Evolutionary conservation across 192 early-diverging fungal genomes (phyloP), one percentile per base, ranked within the genome.

Genomic region (Haplosporangium gracile): DNA sequence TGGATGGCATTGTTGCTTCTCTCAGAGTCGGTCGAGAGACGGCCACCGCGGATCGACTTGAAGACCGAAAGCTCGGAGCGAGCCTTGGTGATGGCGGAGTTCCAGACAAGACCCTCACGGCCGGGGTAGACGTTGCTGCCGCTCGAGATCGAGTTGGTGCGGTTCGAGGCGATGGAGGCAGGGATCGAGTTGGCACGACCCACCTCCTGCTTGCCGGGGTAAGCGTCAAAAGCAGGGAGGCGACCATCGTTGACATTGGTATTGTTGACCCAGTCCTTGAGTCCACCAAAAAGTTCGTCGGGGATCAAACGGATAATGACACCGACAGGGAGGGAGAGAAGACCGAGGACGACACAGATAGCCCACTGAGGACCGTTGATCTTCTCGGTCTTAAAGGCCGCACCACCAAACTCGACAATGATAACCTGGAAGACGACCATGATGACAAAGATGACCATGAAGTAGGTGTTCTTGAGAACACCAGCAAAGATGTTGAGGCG

Each of bases 351-450:
- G 45, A 99, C 82, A 38, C 94, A 97, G 69, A 98, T 93, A 7
- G 88, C 92, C 98, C 98, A 99, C 69, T 95, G 94, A 34, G 85
- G 86, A 34, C 89, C 95, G 68, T 85, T 78, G 20, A 98, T 85
- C 4, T 83, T 90, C 20, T 87, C 88, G 15, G 95, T 94, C 79
- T 97, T 92, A 93, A 99, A 99, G 1, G 95, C 97, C 16, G 88
- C 85, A 26, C 96, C 95, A 73, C 96, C 97, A 90, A 97, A 96
- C 81, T 96, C 89, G 43, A 98, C 90, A 74, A 99, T 98, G 75
- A 99, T 89, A 40, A 93, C 90, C 90, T 99, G 98, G 39, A 94
- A 87, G 29, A 94, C 75, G 1, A 95, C 90, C 49, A 94, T 94
- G 70, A 96, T 91, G 36, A 95, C 76, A 71, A 98, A 90, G 75